Conservation (phyloP, 2,329 filamentous ascomycete species). For the Ploettnerulaceae sp. region DNA sequence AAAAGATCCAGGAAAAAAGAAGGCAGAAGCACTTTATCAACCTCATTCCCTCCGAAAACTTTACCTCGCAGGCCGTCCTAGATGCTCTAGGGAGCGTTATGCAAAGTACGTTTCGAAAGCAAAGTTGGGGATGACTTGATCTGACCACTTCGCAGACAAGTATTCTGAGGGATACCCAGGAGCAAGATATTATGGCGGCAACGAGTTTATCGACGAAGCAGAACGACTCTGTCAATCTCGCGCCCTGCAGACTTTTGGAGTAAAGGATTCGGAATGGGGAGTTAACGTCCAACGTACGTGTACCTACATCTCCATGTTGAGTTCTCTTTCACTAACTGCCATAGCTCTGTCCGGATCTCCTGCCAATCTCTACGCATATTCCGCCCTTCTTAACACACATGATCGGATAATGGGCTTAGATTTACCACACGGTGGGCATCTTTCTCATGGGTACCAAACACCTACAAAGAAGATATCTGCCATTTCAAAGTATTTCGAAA, state of each 20-base stretch:
- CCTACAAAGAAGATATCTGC: slow-evolving; percentile 94
- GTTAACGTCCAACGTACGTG: slow-evolving; percentile 84
- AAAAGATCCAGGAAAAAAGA: slow-evolving; percentile 69
- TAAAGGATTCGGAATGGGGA: slow-evolving; percentile 85
- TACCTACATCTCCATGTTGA: not conserved
- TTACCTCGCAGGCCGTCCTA: slow-evolving; percentile 86
- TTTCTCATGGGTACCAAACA: slow-evolving; percentile 96
- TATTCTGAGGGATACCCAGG: slow-evolving; percentile 98
- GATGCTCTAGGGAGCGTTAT: slow-evolving; percentile 90
- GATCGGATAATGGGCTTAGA: slow-evolving; percentile 97
- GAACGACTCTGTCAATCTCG: slow-evolving; percentile 87
- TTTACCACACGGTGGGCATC: slow-evolving; percentile 90
- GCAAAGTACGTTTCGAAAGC: slow-evolving; percentile 65
- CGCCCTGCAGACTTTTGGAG: slow-evolving; percentile 79
- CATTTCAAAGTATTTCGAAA: slow-evolving; percentile 98
- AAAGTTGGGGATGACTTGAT: slow-evolving; percentile 35
- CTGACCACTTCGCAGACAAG: slow-evolving; percentile 60
- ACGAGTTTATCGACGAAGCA: slow-evolving; percentile 90
- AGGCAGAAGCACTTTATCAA: slow-evolving; percentile 99
- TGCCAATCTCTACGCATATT: slow-evolving; percentile 80
- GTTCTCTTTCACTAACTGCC: slow-evolving; percentile 21
- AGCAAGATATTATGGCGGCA: slow-evolving; percentile 93
- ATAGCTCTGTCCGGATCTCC: slow-evolving; percentile 48
- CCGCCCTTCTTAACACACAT: slow-evolving; percentile 85
- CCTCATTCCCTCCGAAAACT: slow-evolving; percentile 91